Conservation (phyloP, 2,329 filamentous ascomycete genomes). For the Fusarium buharicum region DNA sequence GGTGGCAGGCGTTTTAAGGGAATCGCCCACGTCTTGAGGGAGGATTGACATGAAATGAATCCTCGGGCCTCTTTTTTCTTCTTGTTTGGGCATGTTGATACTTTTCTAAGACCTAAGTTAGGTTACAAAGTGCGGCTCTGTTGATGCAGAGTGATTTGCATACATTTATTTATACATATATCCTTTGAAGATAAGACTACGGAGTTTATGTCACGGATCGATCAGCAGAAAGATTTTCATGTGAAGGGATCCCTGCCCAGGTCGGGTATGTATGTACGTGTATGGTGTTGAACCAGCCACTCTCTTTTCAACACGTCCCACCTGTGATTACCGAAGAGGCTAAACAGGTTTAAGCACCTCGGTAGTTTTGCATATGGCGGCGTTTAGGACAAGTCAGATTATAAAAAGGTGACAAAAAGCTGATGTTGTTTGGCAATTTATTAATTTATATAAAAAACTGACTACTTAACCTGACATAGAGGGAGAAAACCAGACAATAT, state of each 20-base stretch:
- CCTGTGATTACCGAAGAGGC: slow-evolving; percentile 35
- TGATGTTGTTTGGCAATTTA: background rate
- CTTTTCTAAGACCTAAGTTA: slow-evolving; percentile 3
- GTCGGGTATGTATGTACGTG: background rate
- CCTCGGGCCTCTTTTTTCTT: slow-evolving; percentile 28
- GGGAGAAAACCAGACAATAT: no score
- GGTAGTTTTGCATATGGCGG: slow-evolving; percentile 34
- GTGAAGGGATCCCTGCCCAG: slow-evolving; percentile 31
- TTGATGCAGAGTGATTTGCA: slow-evolving; percentile 15
- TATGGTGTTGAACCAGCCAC: slow-evolving; percentile 29
- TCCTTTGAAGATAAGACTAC: background rate
- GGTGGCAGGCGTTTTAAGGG: slow-evolving; percentile 43
- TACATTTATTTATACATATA: slow-evolving; percentile 6
- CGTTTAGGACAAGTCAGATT: slow-evolving; percentile 16
- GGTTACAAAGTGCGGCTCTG: slow-evolving; percentile 11
- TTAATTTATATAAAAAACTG: no score
- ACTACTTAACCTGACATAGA: no score
- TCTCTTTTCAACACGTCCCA: slow-evolving; percentile 33
- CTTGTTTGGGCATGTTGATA: slow-evolving; percentile 17
- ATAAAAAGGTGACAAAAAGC: background rate
- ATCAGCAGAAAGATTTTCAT: no score
- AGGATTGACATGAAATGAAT: slow-evolving; percentile 44
- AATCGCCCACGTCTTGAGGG: slow-evolving; percentile 23
- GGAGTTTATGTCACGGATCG: no score
- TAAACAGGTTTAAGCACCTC: slow-evolving; percentile 24